These are phyloP conservation scores for Knoxia roxburghii DNA, from an alignment of 257 asterid genomes.

Conservation along the genomic window DNA sequence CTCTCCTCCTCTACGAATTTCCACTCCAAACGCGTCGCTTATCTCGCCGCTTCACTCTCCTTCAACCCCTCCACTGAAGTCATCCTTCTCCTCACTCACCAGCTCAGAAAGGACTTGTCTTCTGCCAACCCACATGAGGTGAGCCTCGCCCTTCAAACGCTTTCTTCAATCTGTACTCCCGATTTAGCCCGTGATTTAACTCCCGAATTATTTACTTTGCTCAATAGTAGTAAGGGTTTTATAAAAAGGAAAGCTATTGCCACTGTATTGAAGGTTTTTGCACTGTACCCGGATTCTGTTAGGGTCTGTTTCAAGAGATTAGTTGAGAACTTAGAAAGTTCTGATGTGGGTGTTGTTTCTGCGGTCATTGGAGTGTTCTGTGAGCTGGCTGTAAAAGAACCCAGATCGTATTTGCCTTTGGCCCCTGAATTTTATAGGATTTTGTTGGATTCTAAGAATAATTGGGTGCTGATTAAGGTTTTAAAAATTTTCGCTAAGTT, in stretches of 20 bases:
- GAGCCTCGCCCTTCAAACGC: slow-evolving; percentile 65
- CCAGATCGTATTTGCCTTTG: slow-evolving; percentile 78
- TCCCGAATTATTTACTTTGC: slow-evolving; percentile 62
- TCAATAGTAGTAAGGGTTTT: slow-evolving; percentile 43
- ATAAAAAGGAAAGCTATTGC: slow-evolving; percentile 70
- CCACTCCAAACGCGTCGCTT: slow-evolving; percentile 63
- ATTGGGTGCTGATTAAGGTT: slow-evolving; percentile 90
- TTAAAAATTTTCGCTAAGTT: slow-evolving; percentile 75
- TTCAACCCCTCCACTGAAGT: slow-evolving; percentile 76
- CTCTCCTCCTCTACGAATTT: slow-evolving; percentile 64
- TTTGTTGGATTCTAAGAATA: slow-evolving; percentile 73
- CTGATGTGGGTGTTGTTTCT: slow-evolving; percentile 61
- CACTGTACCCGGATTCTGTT: slow-evolving; percentile 75
- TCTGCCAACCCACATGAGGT: slow-evolving; percentile 64
- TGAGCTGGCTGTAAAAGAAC: slow-evolving; percentile 70
- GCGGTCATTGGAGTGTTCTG: slow-evolving; percentile 83
- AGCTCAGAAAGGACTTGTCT: slow-evolving; percentile 82
- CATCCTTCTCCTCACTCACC: slow-evolving; percentile 84
- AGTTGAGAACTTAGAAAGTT: slow-evolving; percentile 70
- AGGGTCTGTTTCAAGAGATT: slow-evolving; percentile 87
- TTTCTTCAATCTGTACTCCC: slow-evolving; percentile 57
- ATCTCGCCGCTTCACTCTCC: slow-evolving; percentile 66
- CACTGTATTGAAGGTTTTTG: slow-evolving; percentile 56
- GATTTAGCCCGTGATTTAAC: slow-evolving; percentile 88
- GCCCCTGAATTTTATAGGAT: slow-evolving; percentile 88